Evolutionary conservation across 345 rosid species (phyloP), one percentile per base, ranked within the genome.

Genomic region (Cardamine occulta): DNA sequence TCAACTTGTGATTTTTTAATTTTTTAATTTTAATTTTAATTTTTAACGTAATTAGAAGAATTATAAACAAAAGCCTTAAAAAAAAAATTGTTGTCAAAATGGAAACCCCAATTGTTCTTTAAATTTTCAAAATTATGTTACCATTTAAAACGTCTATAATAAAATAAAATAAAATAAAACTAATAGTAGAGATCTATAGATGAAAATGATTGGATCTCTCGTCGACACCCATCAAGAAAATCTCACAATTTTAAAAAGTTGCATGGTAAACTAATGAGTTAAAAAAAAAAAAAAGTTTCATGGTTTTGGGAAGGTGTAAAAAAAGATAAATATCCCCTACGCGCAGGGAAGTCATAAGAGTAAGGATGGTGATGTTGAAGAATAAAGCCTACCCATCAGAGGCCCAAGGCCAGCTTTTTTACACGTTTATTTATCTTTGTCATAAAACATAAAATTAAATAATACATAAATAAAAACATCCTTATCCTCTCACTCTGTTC

Each of bases 361-460:
- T 34, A 53, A 60, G 63, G 80, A 76, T 76, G 48, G 51, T 69
- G 75, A 44, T 28, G 74, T 76, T 76, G 74, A 76, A 75, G 39
- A 70, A 70, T 55, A 70, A 45, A 70, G 59, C 57, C 71, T 63
- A 69, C 57, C 61, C 66, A 63, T 77, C 66, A 47, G 53, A 63
- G 72, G 67, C 58, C 72, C 67, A 56, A 47, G 66, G 80, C 49
- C 76, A 77, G 73, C 44, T 58, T 65, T 58, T 1, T 57, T 72
- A 71, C 77, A 71, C 73, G 73, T 78, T 72, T 34, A 29, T 72
- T 72, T 49, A 24, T 59, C 15, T 68, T 75, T 39, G 1, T 31
- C 18, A 66, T 9, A 17, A 32, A 53, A 68, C 37, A 57, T 7
- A 49, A 40, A 45, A 28, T 18, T 18, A 44, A 61, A 54, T 23